A percentile compares a stretch with the other conserved stretches of the same genome.
phyloP scores from a whole-genome alignment of 2,329 filamentous ascomycete genomes.

The Zymoseptoria tritici region DNA sequence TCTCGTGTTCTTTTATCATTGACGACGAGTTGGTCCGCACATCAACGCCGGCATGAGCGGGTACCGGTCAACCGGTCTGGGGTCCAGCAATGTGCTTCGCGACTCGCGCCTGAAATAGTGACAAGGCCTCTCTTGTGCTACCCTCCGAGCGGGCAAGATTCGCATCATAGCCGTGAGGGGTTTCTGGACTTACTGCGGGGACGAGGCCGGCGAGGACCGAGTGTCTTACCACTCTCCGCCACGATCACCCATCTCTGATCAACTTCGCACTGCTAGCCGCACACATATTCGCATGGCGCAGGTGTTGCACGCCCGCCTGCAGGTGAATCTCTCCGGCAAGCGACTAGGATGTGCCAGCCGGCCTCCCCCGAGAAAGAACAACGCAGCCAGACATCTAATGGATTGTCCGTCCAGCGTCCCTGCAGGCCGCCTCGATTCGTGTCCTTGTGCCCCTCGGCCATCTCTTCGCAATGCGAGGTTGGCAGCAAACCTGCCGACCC shows the following conservation, averaged over 20 bases:
- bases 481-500: background rate
- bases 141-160: background rate
- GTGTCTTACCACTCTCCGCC: background rate
- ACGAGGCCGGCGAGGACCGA: background rate
- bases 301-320: background rate
- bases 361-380: background rate
- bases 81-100: background rate
- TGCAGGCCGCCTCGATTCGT: background rate
- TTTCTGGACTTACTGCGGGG: background rate
- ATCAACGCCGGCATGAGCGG: background rate
- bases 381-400: background rate
- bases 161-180: background rate
- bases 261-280: background rate
- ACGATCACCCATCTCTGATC: background rate
- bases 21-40: background rate
- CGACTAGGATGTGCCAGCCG: background rate
- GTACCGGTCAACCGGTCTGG: background rate
- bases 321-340: background rate
- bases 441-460: background rate
- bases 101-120: background rate
- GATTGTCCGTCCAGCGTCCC: background rate
- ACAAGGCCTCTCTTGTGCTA: background rate
- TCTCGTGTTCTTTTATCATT: background rate
- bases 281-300: background rate
- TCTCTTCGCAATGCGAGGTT: background rate